Evolutionary conservation across 169 alveolate genomes (phyloP).

Genomic region (Eimeria falciformis): DNA sequence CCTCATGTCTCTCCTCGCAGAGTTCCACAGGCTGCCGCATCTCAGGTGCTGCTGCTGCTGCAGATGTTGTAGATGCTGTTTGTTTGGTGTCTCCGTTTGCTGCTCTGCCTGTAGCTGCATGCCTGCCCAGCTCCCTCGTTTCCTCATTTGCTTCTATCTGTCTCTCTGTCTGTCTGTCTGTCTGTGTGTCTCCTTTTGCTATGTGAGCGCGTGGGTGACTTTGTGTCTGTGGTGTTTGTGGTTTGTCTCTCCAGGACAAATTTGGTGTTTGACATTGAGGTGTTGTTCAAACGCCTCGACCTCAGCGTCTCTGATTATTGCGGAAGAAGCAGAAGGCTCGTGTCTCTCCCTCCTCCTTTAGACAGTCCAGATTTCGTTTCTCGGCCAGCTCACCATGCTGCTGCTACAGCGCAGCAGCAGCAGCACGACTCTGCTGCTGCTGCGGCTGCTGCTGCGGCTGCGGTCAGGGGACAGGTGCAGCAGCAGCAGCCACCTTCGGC

Average conservation of each 20-base stretch:
- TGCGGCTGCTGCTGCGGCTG: slow-evolving; percentile 71
- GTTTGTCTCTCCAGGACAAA: slow-evolving; percentile 80
- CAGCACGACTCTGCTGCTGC: slow-evolving; percentile 26
- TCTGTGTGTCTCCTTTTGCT: not conserved
- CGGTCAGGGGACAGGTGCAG: slow-evolving; percentile 42
- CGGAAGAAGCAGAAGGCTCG: slow-evolving; percentile 46
- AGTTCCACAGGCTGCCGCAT: slow-evolving; percentile 88
- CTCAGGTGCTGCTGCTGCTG: slow-evolving; percentile 77
- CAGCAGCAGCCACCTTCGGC: slow-evolving; percentile 26
- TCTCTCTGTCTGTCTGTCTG: too few species aligned
- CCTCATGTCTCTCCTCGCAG: slow-evolving; percentile 88
- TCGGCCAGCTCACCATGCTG: slow-evolving; percentile 15
- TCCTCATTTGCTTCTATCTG: too few species aligned
- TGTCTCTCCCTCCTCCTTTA: slow-evolving; percentile 46
- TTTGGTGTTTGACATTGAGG: slow-evolving; percentile 93
- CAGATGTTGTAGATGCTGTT: not conserved
- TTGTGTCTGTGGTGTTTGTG: not conserved
- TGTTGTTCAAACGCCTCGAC: slow-evolving; percentile 88
- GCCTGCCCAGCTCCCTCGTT: too few species aligned
- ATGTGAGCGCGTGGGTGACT: too few species aligned
- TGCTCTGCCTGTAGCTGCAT: not conserved
- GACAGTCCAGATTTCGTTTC: slow-evolving; percentile 53
- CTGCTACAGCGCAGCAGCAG: slow-evolving; percentile 37
- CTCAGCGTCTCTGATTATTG: slow-evolving; percentile 80
- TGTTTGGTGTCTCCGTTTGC: not conserved